Base-by-base conservation (phyloP, 1,139 yeast species). In the Taphrina flavorubra region DNA sequence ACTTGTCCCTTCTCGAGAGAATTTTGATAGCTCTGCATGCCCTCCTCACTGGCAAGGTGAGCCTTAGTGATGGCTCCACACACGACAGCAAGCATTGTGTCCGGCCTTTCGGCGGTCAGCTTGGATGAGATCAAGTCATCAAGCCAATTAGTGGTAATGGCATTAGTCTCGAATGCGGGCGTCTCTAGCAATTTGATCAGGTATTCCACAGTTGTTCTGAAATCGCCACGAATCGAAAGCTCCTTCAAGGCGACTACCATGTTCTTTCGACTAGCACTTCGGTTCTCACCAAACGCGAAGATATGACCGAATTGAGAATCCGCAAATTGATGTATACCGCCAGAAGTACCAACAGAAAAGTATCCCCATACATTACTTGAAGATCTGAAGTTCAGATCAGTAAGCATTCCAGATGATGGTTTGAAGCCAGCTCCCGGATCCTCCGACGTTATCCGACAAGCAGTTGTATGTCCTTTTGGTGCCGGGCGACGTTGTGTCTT, bases 391-490 rank as follows among this genome's bases (percentile, higher is more conserved):
- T 94, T 95, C 78, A 94, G 86, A 78, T 94, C 99, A 75, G 92
- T 97, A 80, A 94, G 84, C 71, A 92, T 87, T 82, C 99, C 99
- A 77, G 97, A 96, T 64, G 97, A 90, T 70, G 99, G 99, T 80
- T 94, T 94, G 84, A 94, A 94, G 62, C 99, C 99, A 82, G 92
- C 98, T 78, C 97, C 96, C 51, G 99, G 99, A 81, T 94, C 99
- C 81, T 94, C 99, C 8, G 97, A 90, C 42, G 99, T 94, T 79
- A 94, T 94, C 83, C 99, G 92, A 82, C 98, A 92, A 67, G 99
- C 99, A 65, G 98, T 94, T 79, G 97, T 90, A 80, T 94, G 99
- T 73, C 99, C 99, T 82, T 91, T 91, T 74, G 99, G 99, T 73
- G 85, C 85, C 60, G 99, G 99, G 75, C 86, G 87, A 80, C 98